A percentile compares a stretch with the other conserved stretches of the same genome.
Evolutionary conservation across 768 basidiomycete species (phyloP).

Genomic region (Fistulinella prunicolor): DNA sequence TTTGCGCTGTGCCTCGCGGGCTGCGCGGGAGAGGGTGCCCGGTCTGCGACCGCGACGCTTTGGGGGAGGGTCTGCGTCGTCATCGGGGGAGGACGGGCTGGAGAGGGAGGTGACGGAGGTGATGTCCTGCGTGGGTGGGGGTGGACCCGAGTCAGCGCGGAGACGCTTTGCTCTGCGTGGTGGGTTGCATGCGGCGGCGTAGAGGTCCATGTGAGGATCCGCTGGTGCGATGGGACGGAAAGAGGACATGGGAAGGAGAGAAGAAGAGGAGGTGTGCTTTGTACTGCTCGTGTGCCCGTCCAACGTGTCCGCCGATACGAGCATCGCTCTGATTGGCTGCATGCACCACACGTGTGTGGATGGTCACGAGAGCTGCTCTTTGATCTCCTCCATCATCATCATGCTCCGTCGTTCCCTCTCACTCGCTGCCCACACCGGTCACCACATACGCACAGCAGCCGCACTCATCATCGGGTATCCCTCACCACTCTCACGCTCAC

Average conservation of each 20-base stretch:
- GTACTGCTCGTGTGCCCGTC: slow-evolving; percentile 23
- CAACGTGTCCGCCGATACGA: slow-evolving; percentile 18
- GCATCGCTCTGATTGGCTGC: slow-evolving; percentile 24
- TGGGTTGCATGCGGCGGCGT: slow-evolving; percentile 42
- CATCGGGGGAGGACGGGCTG: slow-evolving; percentile 19
- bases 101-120: slow-evolving; percentile 5
- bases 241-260: slow-evolving; percentile 9
- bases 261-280: neutral
- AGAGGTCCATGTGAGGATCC: slow-evolving; percentile 23
- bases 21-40: slow-evolving; percentile 66
- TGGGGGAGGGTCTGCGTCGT: slow-evolving; percentile 33
- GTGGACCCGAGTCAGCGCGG: slow-evolving; percentile 22
- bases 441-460: slow-evolving; percentile 65
- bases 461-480: slow-evolving; percentile 74
- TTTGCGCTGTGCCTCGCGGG: slow-evolving; percentile 84
- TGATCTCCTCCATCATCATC: neutral
- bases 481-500: neutral
- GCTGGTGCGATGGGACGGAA: slow-evolving; percentile 28
- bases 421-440: neutral
- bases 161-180: slow-evolving; percentile 45
- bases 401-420: slow-evolving; percentile 15
- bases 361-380: slow-evolving; percentile 5
- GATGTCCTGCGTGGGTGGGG: neutral
- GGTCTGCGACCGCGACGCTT: slow-evolving; percentile 75
- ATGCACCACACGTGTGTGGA: slow-evolving; percentile 19